Evolutionary conservation across 768 basidiomycete genomes (phyloP), one percentile per base, ranked within the genome.

Genomic region (Suillus variegatus): DNA sequence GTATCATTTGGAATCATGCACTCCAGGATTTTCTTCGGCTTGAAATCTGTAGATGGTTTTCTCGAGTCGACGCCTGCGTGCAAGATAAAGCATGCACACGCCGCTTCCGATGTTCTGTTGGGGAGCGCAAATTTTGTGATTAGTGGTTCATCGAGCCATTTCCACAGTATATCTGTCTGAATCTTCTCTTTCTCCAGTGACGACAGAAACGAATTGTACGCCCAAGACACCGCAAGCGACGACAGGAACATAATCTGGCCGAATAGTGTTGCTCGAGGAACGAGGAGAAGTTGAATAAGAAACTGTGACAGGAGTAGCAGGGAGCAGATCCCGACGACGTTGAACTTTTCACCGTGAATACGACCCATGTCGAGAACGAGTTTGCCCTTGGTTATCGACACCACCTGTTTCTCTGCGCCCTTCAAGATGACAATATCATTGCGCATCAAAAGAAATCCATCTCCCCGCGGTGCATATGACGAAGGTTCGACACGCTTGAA

Each of bases 171-270:
- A 14, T 70, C 20, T 61, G 62, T 65, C 68, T 79, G 70, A 8
- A 70, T 51, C 18, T 38, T 57, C 40, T 70, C 67, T 8, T 66
- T 69, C 28, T 80, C 77, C 74, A 81, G 64, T 28, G 72, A 74
- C 0, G 76, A 75, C 25, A 77, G 60, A 22, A 63, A 66, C 22
- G 67, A 71, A 18, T 74, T 79, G 65, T 79, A 78, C 4, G 35
- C n/a, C 78, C 78, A 79, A 5, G 78, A 78, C 1, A 76, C 68
- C 9, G 62, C 70, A 22, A 79, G 70, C 3, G 76, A 73, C 16
- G 66, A 62, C 32, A 79, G 62, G 57, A 79, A 78, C 74, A 79
- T 72, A 61, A 77, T 64, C 60, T 79, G 78, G 16, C 78, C 76
- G 16, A 79, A 75, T 14, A 76, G 68, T 2, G 62, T 64, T 20